Conservation (phyloP, 441 rosid genomes). For the Jatropha podagrica region DNA sequence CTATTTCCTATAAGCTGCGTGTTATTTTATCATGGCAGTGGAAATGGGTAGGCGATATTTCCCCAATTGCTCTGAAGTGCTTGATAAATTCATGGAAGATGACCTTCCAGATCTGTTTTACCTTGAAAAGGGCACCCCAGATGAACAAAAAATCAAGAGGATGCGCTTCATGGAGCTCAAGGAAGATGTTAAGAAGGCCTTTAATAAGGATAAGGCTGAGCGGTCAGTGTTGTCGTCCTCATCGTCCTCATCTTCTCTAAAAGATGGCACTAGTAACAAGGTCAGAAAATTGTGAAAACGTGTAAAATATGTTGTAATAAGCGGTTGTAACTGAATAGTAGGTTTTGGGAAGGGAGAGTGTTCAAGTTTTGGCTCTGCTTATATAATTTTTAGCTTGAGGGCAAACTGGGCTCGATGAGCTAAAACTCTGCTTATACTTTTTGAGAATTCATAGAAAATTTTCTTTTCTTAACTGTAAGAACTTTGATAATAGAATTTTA, state of each 20-base stretch:
- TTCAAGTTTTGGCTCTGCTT: slow-evolving; percentile 18
- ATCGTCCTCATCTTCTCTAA: slow-evolving; percentile 53
- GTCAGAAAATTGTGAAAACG: slow-evolving; percentile 29
- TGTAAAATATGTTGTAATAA: slow-evolving; percentile 16
- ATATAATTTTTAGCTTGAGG: slow-evolving; percentile 11
- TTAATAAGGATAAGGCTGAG: slow-evolving; percentile 77
- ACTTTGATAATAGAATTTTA: not conserved
- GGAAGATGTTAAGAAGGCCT: slow-evolving; percentile 74
- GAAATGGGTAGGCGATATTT: slow-evolving; percentile 82
- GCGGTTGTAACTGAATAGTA: not conserved
- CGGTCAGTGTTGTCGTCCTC: slow-evolving; percentile 52
- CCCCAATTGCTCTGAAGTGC: slow-evolving; percentile 76
- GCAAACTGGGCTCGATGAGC: not conserved
- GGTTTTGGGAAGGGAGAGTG: not conserved
- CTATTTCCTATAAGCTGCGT: slow-evolving; percentile 11
- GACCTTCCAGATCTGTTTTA: slow-evolving; percentile 74
- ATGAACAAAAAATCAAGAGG: slow-evolving; percentile 64
- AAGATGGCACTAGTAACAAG: slow-evolving; percentile 29
- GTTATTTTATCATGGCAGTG: slow-evolving; percentile 47
- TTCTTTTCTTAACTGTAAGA: not conserved
- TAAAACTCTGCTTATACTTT: not conserved
- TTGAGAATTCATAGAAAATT: slow-evolving; percentile 1
- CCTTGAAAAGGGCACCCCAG: slow-evolving; percentile 60
- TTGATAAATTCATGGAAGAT: slow-evolving; percentile 86
- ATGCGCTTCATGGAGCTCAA: slow-evolving; percentile 76